Evolutionary conservation across 225 moss, liverwort and hornwort genomes (phyloP), one percentile per base, ranked within the genome.

Genomic region (Thuidium tamariscinum): DNA sequence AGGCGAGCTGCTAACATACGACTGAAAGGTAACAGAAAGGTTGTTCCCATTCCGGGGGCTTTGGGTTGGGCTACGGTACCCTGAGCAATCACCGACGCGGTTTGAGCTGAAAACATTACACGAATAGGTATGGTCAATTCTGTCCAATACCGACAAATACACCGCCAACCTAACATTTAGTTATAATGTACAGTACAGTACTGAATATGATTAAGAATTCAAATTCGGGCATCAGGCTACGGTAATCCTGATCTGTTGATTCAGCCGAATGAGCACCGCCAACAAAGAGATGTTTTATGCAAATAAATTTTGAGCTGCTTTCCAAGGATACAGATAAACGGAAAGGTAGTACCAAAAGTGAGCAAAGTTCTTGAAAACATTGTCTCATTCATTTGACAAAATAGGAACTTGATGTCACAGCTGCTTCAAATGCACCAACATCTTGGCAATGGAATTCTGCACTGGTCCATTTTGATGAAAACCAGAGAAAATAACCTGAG

Each of bases 401-500:
- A 48, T 6, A 79, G 42, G n/a, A n/a, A n/a, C n/a, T n/a, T 68
- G 19, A 25, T 67, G 82, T 60, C 41, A 67, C 52, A 42, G 66
- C 27, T 56, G 80, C 67, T 79, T 83, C 25, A 65, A 86, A 84
- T 37, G 81, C 62, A 70, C 55, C 81, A 68, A 20, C 69, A 84
- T 77, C 74, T 81, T 85, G 74, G 89, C 80, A 76, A 63, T 62
- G 75, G 25, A 44, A 77, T 54, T 54, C 41, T 81, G 62, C 70
- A 77, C 81, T 68, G 78, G 71, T 90, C 73, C 65, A 88, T 82
- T 86, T 88, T 60, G 27, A 83, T 80, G 75, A 74, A 73, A 85
- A 83, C 74, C 83, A 88, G 83, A 80, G 88, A 86, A 88, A 80
- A 86, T 52, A 39, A 71, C 83, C 80, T 9, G 77, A 85, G 85